Conservation (phyloP, 1,139 yeast species). For the Candida anutae region DNA sequence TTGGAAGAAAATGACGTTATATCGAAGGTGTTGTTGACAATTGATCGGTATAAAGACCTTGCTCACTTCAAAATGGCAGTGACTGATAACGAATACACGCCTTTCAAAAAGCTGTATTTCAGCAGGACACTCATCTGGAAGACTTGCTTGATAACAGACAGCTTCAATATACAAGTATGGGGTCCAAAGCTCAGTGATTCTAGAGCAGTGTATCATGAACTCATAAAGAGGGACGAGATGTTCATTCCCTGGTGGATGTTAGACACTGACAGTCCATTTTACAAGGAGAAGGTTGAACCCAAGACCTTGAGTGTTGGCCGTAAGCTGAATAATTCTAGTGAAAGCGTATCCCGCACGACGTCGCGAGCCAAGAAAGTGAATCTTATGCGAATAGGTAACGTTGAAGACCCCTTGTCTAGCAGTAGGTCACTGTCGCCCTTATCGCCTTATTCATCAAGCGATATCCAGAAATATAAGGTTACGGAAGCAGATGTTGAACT, state of each 20-base stretch:
- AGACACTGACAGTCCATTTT: constrained; percentile 23
- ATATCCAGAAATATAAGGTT: too few species aligned
- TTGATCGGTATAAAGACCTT: constrained; percentile 29
- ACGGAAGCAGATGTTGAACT: constrained; percentile 9
- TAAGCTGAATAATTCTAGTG: not conserved
- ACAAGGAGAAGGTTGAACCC: constrained; percentile 6
- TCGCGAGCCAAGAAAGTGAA: not conserved
- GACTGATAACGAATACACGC: constrained; percentile 25
- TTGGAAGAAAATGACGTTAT: constrained; percentile 31
- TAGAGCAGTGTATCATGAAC: constrained; percentile 31
- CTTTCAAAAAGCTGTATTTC: constrained; percentile 14
- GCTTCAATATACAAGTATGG: constrained; percentile 32
- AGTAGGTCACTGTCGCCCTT: constrained; percentile 1
- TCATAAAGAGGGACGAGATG: constrained; percentile 25
- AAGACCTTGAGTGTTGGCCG: not conserved
- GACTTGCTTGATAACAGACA: constrained; percentile 28
- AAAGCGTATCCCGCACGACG: too few species aligned
- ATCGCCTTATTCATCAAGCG: not conserved
- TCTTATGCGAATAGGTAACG: constrained; percentile 2
- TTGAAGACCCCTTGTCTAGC: constrained; percentile 2
- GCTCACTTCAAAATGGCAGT: constrained; percentile 24
- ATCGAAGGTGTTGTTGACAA: constrained; percentile 30
- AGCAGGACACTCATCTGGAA: constrained; percentile 35
- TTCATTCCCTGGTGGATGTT: constrained; percentile 33
- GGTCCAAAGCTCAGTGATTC: constrained; percentile 19